These are phyloP conservation scores for Arthroderma sp. DNA, from an alignment of 2,329 filamentous ascomycete genomes.

Conservation along the genomic window DNA sequence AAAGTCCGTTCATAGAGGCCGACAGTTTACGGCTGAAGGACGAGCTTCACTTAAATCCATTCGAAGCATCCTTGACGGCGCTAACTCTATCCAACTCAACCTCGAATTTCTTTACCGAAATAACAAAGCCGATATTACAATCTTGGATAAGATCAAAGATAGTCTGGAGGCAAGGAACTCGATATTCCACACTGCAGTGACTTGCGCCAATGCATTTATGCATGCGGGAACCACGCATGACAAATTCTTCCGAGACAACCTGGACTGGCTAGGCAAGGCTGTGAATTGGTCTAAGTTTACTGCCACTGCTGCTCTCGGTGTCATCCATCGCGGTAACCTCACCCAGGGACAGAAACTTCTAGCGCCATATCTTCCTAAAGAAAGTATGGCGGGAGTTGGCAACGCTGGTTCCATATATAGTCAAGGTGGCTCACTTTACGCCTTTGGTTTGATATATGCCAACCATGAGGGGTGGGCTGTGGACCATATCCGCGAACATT, in stretches of 20 bases:
- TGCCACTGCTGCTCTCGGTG: slow-evolving; percentile 86
- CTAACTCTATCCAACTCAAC: slow-evolving; percentile 87
- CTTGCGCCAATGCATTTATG: slow-evolving; percentile 98
- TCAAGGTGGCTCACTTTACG: slow-evolving; percentile 89
- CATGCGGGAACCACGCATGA: slow-evolving; percentile 97
- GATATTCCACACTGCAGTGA: slow-evolving; percentile 95
- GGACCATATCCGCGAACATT: slow-evolving; percentile 37
- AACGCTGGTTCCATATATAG: slow-evolving; percentile 82
- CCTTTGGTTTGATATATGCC: slow-evolving; percentile 89
- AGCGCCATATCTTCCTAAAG: slow-evolving; percentile 82
- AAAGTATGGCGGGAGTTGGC: slow-evolving; percentile 48
- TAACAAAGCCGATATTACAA: slow-evolving; percentile 81
- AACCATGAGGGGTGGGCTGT: slow-evolving; percentile 86
- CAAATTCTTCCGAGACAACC: slow-evolving; percentile 94
- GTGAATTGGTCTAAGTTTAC: slow-evolving; percentile 99
- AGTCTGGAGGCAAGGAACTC: slow-evolving; percentile 92
- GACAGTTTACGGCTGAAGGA: slow-evolving; percentile 37
- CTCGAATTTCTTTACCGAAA: slow-evolving; percentile 94
- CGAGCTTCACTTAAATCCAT: slow-evolving; percentile 46
- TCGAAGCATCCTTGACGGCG: slow-evolving; percentile 61
- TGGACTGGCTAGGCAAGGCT: slow-evolving; percentile 96
- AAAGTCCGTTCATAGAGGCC: slow-evolving; percentile 40
- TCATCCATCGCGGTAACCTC: slow-evolving; percentile 92
- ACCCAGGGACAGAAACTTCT: slow-evolving; percentile 86
- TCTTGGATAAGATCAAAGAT: slow-evolving; percentile 92